A percentile compares a stretch with the other conserved stretches of the same genome.
phyloP scores from a whole-genome alignment of 1,284 basidiomycete species.

The Leccinum angustisporum region DNA sequence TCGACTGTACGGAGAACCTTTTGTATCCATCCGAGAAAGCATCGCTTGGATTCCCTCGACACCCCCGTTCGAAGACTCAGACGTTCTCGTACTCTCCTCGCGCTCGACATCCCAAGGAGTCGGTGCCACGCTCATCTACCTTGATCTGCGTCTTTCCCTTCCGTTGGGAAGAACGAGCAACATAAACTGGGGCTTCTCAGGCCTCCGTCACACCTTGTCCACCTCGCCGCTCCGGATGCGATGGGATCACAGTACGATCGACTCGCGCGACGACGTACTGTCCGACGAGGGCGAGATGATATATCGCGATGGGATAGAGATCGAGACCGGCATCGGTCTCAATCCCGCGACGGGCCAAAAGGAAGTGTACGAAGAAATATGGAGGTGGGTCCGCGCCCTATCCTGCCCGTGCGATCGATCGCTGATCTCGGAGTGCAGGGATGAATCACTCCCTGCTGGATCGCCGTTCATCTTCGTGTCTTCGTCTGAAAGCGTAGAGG shows the following conservation, averaged over 20 bases:
- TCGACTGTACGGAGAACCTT: slow-evolving; percentile 21
- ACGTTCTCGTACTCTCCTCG: slow-evolving; percentile 31
- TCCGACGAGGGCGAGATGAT: slow-evolving; percentile 24
- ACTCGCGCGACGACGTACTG: slow-evolving; percentile 19
- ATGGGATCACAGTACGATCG: slow-evolving; percentile 25
- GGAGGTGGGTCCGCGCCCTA: slow-evolving; percentile 16
- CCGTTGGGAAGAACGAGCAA: slow-evolving; percentile 17
- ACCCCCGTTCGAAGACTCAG: slow-evolving; percentile 26
- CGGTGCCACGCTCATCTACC: slow-evolving; percentile 22
- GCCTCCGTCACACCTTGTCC: slow-evolving; percentile 25
- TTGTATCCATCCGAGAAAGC: slow-evolving; percentile 24
- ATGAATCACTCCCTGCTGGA: slow-evolving; percentile 15
- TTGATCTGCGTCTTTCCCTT: slow-evolving; percentile 31
- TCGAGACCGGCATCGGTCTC: slow-evolving; percentile 26
- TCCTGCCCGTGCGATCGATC: not conserved
- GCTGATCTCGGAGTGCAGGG: slow-evolving; percentile 9
- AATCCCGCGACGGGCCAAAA: slow-evolving; percentile 25
- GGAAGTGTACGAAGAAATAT: slow-evolving; percentile 29
- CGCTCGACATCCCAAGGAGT: slow-evolving; percentile 23
- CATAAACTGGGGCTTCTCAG: slow-evolving; percentile 28
- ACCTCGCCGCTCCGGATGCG: slow-evolving; percentile 12
- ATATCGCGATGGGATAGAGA: slow-evolving; percentile 23
- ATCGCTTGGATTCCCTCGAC: slow-evolving; percentile 24
- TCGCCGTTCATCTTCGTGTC: slow-evolving; percentile 27
- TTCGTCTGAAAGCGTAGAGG: slow-evolving; percentile 11